phyloP scores from a whole-genome alignment of 768 basidiomycete genomes.

The Amyloporia xantha region DNA sequence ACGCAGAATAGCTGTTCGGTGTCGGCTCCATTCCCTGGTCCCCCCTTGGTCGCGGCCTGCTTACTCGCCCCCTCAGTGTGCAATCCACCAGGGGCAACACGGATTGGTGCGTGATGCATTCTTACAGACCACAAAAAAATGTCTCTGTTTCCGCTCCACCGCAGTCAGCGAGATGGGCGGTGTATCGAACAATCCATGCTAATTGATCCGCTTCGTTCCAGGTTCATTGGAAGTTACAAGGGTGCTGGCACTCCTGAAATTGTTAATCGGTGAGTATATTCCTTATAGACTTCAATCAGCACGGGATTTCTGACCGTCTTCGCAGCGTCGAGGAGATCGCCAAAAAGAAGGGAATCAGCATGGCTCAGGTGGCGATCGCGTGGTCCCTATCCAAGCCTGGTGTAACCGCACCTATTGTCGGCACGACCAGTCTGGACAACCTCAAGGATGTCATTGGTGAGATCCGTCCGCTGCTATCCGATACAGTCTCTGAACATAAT shows the following conservation, averaged over 20 bases:
- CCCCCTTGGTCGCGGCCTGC: conserved; percentile 29
- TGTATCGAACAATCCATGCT: no score
- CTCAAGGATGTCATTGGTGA: conserved; percentile 34
- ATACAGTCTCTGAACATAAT: not conserved
- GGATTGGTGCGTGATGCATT: conserved; percentile 20
- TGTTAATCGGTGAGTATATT: conserved; percentile 10
- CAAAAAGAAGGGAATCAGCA: conserved; percentile 30
- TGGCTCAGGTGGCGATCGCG: conserved; percentile 28
- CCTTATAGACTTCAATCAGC: not conserved
- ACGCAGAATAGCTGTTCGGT: conserved; percentile 15
- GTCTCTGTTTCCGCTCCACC: not conserved
- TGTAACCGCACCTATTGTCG: conserved; percentile 37
- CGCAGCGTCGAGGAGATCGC: conserved; percentile 34
- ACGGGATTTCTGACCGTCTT: not conserved
- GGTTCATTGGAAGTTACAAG: conserved; percentile 12
- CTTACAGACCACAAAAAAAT: no score
- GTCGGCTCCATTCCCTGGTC: conserved; percentile 34
- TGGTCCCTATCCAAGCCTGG: conserved; percentile 19
- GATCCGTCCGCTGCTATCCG: no score
- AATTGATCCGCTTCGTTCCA: no score
- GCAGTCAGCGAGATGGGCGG: no score
- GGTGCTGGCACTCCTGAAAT: conserved; percentile 11
- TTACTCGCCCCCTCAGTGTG: conserved; percentile 21
- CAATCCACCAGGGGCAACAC: conserved; percentile 19
- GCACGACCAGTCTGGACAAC: conserved; percentile 31